Percentiles rank a stretch among this genome's conserved stretches.
Evolutionary conservation across 2,329 filamentous ascomycete species (phyloP).

Genomic region (Penicillium sp.): DNA sequence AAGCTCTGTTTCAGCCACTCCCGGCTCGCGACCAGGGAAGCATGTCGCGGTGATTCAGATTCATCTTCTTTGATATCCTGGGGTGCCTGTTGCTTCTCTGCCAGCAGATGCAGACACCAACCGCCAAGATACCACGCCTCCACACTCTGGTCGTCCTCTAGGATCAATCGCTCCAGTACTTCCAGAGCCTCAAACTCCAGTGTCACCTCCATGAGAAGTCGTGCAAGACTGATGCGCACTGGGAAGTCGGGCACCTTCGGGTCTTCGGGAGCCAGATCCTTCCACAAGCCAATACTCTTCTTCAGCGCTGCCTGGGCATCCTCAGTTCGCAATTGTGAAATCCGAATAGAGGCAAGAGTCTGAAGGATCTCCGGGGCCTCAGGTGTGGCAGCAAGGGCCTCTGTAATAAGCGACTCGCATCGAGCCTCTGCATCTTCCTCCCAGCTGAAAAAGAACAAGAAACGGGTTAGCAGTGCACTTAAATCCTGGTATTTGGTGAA

Average conservation of each 20-base stretch:
- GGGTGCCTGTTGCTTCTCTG: constrained; percentile 45
- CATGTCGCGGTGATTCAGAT: constrained; percentile 56
- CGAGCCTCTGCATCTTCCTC: constrained; percentile 85
- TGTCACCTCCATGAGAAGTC: constrained; percentile 85
- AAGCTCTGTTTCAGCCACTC: constrained; percentile 82
- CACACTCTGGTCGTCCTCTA: constrained; percentile 90
- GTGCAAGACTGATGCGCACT: constrained; percentile 76
- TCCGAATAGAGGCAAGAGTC: constrained; percentile 88
- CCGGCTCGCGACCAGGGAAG: constrained; percentile 70
- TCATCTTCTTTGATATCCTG: constrained; percentile 36
- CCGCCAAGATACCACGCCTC: constrained; percentile 97
- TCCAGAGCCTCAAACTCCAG: constrained; percentile 82
- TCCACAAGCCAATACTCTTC: constrained; percentile 81
- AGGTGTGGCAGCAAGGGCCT: constrained; percentile 83
- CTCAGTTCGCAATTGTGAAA: constrained; percentile 77
- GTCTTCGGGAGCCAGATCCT: constrained; percentile 70
- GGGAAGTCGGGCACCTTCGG: constrained; percentile 79
- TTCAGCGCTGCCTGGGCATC: constrained; percentile 79
- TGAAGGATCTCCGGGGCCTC: constrained; percentile 86
- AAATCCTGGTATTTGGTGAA: background rate
- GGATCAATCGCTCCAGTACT: constrained; percentile 78
- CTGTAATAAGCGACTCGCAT: constrained; percentile 86
- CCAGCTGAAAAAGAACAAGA: constrained; percentile 48
- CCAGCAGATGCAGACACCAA: constrained; percentile 80
- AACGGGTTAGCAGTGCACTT: background rate